Base-by-base conservation (phyloP, 2,329 filamentous ascomycete genomes). In the Colletotrichum cuscutae region DNA sequence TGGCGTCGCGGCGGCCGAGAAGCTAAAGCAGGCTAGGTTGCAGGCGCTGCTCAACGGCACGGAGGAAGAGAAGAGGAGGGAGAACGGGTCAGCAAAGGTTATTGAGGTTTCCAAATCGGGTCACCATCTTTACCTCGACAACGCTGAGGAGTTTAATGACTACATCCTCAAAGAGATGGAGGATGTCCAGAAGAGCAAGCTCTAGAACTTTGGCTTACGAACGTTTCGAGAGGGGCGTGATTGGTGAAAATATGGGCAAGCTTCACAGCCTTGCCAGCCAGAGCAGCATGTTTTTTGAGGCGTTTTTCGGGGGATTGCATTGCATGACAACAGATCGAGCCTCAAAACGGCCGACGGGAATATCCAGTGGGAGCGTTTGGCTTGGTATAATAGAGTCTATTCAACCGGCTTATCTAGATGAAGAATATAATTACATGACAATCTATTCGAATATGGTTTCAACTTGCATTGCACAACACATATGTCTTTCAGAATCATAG, bases 21-120 rank as follows among this genome's bases (percentile, higher is more conserved):
- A 93, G 81, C 88, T 98, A 13, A 92, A 94, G 73, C 87, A 92
- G 71, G 91, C 92, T 75, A 89, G 89, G 75, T 83, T 84, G 30
- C 89, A 89, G 62, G 86, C 89, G 0, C 83, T 98, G 4, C 82
- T 87, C 13, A 82, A 88, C 26, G 93, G 89, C 26, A 92, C 89
- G 0, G 85, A 88, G 1, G 92, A 95, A 70, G 93, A 97, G 81
- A 90, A 87, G 81, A 83, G 86, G 71, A 84, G 84, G 4, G 96
- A 98, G 79, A 93, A 94, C 68, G 95, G 96, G 5, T 91, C 90
- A 54, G 93, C 93, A 9, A 97, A 94, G 83, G 95, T 98, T 0
- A 82, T 96, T 5, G 87, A 98, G 37, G 92, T 99, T 15, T 81
- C 81, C 73, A 88, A 88, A 77, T 87, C 89, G 0, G 89, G 89